phyloP scores from a whole-genome alignment of 164 flowering plant species.

The Macadamia tetraphylla region DNA sequence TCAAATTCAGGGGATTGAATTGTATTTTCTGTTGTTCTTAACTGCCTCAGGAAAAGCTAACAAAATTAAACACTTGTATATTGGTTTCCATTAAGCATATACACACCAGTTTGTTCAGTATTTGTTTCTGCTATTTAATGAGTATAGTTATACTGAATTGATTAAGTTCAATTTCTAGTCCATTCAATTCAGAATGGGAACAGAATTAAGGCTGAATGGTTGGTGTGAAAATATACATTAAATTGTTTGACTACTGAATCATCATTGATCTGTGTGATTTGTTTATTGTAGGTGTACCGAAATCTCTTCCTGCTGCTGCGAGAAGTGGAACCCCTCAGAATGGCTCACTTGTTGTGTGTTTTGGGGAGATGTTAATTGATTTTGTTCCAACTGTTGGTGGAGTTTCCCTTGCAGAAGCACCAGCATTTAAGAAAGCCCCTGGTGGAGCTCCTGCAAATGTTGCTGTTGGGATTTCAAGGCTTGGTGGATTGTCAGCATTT shows the following conservation, averaged over 20 bases:
- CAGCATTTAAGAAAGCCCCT: conserved; percentile 76
- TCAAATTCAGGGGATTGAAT: too few species aligned
- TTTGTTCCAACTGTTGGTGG: conserved; percentile 79
- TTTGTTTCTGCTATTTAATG: too few species aligned
- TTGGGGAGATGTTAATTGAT: conserved; percentile 89
- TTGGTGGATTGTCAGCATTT: conserved; percentile 84
- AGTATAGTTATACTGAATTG: too few species aligned
- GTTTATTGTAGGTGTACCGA: conserved; percentile 20
- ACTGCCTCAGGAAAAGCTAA: too few species aligned
- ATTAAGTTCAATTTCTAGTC: too few species aligned
- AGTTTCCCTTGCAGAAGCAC: conserved; percentile 88
- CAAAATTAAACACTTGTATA: too few species aligned
- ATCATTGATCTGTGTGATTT: conserved; percentile 4
- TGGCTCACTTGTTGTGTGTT: conserved; percentile 59
- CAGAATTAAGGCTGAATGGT: too few species aligned
- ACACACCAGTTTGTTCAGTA: too few species aligned
- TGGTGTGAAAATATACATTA: too few species aligned
- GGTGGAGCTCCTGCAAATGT: conserved; percentile 98
- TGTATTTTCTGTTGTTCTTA: too few species aligned
- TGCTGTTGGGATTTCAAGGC: conserved; percentile 68
- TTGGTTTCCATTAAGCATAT: too few species aligned
- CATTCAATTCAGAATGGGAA: too few species aligned
- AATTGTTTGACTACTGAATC: background rate
- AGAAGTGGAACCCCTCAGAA: conserved; percentile 13
- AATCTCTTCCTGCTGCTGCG: conserved; percentile 11